A percentile compares a stretch with the other conserved stretches of the same genome.
These are phyloP conservation scores for Echium plantagineum DNA, from an alignment of 257 asterid species.

Conservation along the genomic window DNA sequence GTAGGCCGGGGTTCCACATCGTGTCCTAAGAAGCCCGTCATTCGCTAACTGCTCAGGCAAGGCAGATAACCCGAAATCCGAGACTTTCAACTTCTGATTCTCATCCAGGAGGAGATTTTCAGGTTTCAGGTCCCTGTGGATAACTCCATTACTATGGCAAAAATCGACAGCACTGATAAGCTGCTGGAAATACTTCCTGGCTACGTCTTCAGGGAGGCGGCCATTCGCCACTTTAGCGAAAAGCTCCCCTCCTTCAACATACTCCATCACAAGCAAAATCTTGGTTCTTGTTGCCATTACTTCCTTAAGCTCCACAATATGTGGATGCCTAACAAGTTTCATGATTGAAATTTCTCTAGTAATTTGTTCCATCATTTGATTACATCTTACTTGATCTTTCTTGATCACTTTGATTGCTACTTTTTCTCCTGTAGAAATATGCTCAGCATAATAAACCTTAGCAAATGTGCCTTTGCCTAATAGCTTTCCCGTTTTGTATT, in stretches of 20 bases:
- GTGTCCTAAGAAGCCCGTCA: constrained; percentile 44
- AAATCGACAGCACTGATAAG: constrained; percentile 38
- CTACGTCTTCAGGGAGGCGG: constrained; percentile 29
- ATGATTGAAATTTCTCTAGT: constrained; percentile 44
- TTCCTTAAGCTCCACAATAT: constrained; percentile 43
- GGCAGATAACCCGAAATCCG: constrained; percentile 55
- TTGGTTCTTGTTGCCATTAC: constrained; percentile 50
- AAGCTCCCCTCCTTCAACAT: constrained; percentile 55
- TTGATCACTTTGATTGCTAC: constrained; percentile 55
- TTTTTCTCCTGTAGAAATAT: constrained; percentile 26
- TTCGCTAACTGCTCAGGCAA: constrained; percentile 25
- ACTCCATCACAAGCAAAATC: constrained; percentile 49
- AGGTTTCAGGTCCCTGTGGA: constrained; percentile 30
- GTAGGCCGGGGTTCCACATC: constrained; percentile 55
- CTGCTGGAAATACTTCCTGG: constrained; percentile 45
- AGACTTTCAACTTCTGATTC: constrained; percentile 35
- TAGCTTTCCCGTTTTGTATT: constrained; percentile 39
- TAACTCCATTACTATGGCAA: constrained; percentile 24
- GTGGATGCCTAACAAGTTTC: constrained; percentile 51
- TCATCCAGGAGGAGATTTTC: constrained; percentile 61
- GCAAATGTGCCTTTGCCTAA: constrained; percentile 56
- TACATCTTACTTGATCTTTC: constrained; percentile 31
- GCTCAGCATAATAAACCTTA: constrained; percentile 34
- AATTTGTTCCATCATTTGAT: constrained; percentile 47
- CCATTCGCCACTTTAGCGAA: constrained; percentile 35